Evolutionary conservation across 345 rosid species (phyloP).

Genomic region (Arabis alpina): DNA sequence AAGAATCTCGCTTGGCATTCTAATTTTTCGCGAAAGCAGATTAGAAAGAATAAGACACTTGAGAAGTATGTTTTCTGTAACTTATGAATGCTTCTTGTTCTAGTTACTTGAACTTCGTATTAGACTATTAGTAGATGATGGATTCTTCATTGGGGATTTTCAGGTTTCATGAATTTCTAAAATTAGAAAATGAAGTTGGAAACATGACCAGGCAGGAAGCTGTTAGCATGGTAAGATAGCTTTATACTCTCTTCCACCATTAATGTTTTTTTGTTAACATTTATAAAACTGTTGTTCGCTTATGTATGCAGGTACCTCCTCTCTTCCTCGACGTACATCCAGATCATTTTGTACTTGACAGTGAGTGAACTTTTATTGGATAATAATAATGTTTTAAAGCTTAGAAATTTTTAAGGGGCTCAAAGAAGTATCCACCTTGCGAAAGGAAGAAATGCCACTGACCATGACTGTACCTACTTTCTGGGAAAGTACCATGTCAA

Average conservation of each 20-base stretch:
- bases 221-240: constrained; percentile 74
- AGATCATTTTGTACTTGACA: constrained; percentile 82
- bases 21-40: constrained; percentile 88
- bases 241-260: neutral
- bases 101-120: too few species aligned
- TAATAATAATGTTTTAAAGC: constrained; percentile 23
- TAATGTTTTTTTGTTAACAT: neutral
- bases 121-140: neutral
- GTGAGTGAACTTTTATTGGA: constrained; percentile 56
- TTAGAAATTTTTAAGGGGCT: constrained; percentile 13
- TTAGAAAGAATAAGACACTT: constrained; percentile 85
- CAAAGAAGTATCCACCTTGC: constrained; percentile 6
- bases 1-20: constrained; percentile 94
- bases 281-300: neutral
- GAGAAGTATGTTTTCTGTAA: constrained; percentile 60
- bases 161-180: constrained; percentile 95
- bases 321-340: constrained; percentile 86
- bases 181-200: constrained; percentile 94
- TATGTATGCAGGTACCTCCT: constrained; percentile 76
- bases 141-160: neutral
- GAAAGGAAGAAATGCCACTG: constrained; percentile 10
- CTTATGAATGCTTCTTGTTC: neutral
- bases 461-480: neutral
- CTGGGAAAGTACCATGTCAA: neutral
- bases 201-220: constrained; percentile 97